Percentiles rank a stretch among this genome's conserved stretches.
These are phyloP conservation scores for Polyporus arcularius DNA, from an alignment of 768 basidiomycete genomes.

Conservation along the genomic window DNA sequence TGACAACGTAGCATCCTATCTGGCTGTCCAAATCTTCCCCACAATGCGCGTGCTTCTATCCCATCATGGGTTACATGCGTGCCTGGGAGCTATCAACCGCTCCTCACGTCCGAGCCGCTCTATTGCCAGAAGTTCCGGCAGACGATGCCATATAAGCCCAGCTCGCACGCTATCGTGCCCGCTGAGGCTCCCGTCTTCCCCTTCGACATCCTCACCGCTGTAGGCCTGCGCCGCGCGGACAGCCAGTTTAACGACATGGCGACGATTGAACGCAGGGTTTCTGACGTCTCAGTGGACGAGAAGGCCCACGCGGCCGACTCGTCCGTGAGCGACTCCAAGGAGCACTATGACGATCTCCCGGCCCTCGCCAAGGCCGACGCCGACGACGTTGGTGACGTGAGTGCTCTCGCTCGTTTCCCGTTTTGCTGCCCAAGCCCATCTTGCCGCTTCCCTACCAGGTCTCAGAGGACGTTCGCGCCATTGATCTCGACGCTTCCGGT, in stretches of 20 bases:
- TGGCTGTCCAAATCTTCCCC: too few relatives aligned
- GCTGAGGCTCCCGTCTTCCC: conserved; percentile 4
- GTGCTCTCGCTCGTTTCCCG: conserved; percentile 33
- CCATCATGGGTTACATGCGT: too few relatives aligned
- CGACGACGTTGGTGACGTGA: conserved; percentile 22
- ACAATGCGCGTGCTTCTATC: too few relatives aligned
- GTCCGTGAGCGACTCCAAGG: conserved; percentile 11
- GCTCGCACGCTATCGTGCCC: neutral
- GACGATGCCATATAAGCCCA: conserved; percentile 3
- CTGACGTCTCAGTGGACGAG: conserved; percentile 9
- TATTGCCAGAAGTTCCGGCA: too few relatives aligned
- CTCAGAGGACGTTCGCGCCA: conserved; percentile 27
- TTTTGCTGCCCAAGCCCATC: neutral
- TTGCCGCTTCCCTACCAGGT: conserved; percentile 6
- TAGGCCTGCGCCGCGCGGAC: conserved; percentile 1
- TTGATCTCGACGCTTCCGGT: conserved; percentile 48
- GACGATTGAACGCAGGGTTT: conserved; percentile 13
- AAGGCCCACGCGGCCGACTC: conserved; percentile 8
- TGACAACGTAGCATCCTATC: too few relatives aligned
- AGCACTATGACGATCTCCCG: conserved; percentile 2
- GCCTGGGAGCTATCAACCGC: too few relatives aligned
- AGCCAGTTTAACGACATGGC: conserved; percentile 15
- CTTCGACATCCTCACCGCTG: conserved; percentile 1
- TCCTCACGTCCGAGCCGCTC: too few relatives aligned
- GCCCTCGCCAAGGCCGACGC: conserved; percentile 11